Conservation (phyloP, 371 early-diverging fungal species). For the Actinomortierella ambigua region DNA sequence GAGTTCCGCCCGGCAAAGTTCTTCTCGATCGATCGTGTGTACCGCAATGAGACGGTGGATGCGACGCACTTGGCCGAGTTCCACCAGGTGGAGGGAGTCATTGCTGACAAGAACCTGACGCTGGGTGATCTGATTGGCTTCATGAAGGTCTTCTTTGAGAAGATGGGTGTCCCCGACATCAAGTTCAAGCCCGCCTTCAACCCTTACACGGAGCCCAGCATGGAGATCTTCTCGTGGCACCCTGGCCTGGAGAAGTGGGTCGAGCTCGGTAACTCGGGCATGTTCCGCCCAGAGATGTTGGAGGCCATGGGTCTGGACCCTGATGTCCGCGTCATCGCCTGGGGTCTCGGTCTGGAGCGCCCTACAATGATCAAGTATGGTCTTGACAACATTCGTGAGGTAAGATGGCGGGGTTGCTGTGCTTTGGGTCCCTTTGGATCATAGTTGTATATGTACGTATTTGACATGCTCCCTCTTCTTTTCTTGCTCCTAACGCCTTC, state of each 20-base stretch:
- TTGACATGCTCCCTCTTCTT: neutral
- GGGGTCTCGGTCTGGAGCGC: slow-evolving; percentile 99
- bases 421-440: neutral
- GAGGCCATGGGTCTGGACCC: slow-evolving; percentile 96
- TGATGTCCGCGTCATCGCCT: slow-evolving; percentile 98
- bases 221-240: slow-evolving; percentile 99
- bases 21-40: slow-evolving; percentile 99
- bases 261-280: slow-evolving; percentile 99
- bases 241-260: slow-evolving; percentile 96
- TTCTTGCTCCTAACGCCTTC: neutral
- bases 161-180: slow-evolving; percentile 95
- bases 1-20: slow-evolving; percentile 95
- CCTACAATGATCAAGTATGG: slow-evolving; percentile 99
- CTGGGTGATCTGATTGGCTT: slow-evolving; percentile 98
- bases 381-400: slow-evolving; percentile 96
- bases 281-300: slow-evolving; percentile 99
- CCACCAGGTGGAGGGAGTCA: slow-evolving; percentile 99
- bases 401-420: slow-evolving; percentile 8
- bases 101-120: slow-evolving; percentile 96
- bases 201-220: slow-evolving; percentile 99
- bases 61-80: slow-evolving; percentile 99
- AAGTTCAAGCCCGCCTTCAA: slow-evolving; percentile 99
- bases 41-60: slow-evolving; percentile 99
- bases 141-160: slow-evolving; percentile 97
- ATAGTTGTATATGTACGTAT: neutral